Evolutionary conservation across 768 basidiomycete species (phyloP).

Genomic region (Mycena albidolilacea): DNA sequence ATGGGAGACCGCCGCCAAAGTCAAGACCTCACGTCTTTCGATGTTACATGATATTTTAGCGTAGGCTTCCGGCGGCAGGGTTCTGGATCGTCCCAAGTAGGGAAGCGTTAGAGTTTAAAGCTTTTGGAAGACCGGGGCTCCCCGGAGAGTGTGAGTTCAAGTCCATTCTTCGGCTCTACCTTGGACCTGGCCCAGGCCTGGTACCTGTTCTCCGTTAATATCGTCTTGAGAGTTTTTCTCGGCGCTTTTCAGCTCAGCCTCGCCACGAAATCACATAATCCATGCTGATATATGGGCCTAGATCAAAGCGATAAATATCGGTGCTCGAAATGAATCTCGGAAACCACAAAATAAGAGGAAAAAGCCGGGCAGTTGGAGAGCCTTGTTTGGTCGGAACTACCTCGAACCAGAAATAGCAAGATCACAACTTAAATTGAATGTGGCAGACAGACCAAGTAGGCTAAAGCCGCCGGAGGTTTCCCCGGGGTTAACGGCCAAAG

Average conservation of each 20-base stretch:
- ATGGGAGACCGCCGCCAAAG: constrained; percentile 4
- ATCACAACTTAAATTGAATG: background rate
- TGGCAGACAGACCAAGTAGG: background rate
- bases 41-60: background rate
- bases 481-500: background rate
- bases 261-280: background rate
- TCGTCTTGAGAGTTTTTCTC: background rate
- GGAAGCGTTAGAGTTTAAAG: background rate
- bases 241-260: background rate
- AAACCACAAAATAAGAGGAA: background rate
- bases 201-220: background rate
- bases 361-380: too few relatives aligned
- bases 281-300: background rate
- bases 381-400: background rate
- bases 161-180: background rate
- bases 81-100: background rate
- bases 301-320: background rate
- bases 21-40: background rate
- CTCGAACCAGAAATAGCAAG: background rate
- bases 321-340: background rate
- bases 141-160: background rate
- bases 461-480: too few relatives aligned
- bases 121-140: background rate
- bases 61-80: constrained; percentile 9
- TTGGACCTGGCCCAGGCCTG: background rate